Conservation (phyloP, 2,329 filamentous ascomycete genomes). For the Beauveria brongniartii region DNA sequence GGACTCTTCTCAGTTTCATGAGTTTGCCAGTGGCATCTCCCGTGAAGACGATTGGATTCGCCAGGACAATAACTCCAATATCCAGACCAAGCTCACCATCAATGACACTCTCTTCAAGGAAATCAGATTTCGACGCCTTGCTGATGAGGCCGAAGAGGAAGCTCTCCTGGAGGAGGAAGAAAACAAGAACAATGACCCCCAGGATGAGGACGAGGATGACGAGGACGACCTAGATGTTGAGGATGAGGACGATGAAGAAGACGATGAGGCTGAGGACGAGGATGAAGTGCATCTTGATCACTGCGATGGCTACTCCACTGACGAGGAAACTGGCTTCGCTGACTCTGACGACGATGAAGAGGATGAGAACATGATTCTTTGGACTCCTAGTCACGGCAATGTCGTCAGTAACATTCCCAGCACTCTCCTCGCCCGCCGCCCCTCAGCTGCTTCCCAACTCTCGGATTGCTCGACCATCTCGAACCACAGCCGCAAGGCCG, state of each 20-base stretch:
- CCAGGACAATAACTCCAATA: constrained; percentile 51
- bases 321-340: constrained; percentile 60
- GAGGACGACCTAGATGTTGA: constrained; percentile 39
- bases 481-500: constrained; percentile 22
- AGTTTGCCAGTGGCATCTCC: constrained; percentile 77
- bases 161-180: constrained; percentile 67
- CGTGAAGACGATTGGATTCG: constrained; percentile 87
- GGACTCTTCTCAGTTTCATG: constrained; percentile 67
- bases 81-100: constrained; percentile 69
- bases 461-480: constrained; percentile 57
- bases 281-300: constrained; percentile 41
- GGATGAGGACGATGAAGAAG: constrained; percentile 42
- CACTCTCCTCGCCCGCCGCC: constrained; percentile 24
- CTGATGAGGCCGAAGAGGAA: constrained; percentile 86
- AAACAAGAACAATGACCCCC: constrained; percentile 31
- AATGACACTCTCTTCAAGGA: constrained; percentile 87
- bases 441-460: constrained; percentile 37
- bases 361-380: constrained; percentile 55
- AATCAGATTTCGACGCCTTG: constrained; percentile 76
- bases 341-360: constrained; percentile 58
- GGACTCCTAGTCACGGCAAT: constrained; percentile 40
- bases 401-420: constrained; percentile 29
- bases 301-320: constrained; percentile 66
- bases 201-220: constrained; percentile 37
- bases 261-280: constrained; percentile 45